A percentile compares a stretch with the other conserved stretches of the same genome.
phyloP scores from a whole-genome alignment of 1,139 yeast genomes.

The Suhomyces kunorum region DNA sequence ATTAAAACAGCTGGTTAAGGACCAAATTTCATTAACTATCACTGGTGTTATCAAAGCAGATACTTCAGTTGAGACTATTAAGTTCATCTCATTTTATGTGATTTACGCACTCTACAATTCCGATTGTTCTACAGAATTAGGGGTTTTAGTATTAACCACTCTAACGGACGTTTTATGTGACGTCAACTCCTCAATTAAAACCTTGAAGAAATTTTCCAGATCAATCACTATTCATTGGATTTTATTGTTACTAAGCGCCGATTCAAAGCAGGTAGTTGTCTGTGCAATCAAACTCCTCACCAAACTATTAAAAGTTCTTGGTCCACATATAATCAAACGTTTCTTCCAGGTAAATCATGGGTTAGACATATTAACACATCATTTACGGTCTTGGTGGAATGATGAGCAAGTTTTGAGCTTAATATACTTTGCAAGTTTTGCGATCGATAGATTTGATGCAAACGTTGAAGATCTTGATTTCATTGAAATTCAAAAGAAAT shows the following conservation, averaged over 20 bases:
- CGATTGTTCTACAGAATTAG: constrained; percentile 33
- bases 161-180: constrained; percentile 38
- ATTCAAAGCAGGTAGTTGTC: constrained; percentile 41
- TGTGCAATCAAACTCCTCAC: constrained; percentile 53
- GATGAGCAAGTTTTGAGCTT: constrained; percentile 37
- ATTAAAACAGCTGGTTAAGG: constrained; percentile 17
- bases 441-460: constrained; percentile 24
- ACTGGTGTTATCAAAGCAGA: constrained; percentile 31
- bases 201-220: constrained; percentile 51
- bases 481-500: constrained; percentile 5
- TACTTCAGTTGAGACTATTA: constrained; percentile 41
- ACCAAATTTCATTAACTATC: constrained; percentile 25
- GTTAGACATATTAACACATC: constrained; percentile 50
- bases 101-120: constrained; percentile 37
- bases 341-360: constrained; percentile 59
- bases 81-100: constrained; percentile 36
- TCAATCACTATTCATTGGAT: constrained; percentile 69
- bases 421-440: constrained; percentile 46
- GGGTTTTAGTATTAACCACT: constrained; percentile 29
- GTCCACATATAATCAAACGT: constrained; percentile 46
- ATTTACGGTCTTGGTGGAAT: constrained; percentile 49
- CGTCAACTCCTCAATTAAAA: constrained; percentile 33
- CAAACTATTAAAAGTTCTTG: constrained; percentile 48
- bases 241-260: constrained; percentile 50
- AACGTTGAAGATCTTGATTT: constrained; percentile 6